Evolutionary conservation across 192 early-diverging fungal genomes (phyloP), one percentile per base, ranked within the genome.

Genomic region (Entomortierella lignicola): DNA sequence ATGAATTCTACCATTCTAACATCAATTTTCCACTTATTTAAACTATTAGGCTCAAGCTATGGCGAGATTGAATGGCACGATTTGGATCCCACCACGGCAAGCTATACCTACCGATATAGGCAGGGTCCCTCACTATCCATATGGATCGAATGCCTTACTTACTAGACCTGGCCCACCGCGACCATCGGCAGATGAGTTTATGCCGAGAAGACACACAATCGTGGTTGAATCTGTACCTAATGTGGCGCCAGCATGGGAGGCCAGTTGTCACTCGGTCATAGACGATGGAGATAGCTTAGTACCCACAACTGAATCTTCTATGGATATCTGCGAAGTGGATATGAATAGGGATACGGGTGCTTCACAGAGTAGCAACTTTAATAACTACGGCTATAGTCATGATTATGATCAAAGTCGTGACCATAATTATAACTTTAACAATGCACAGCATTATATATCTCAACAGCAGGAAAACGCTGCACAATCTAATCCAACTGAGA

Each of bases 251-350:
- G 30, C 57, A 48, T 69, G 66, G 73, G 53, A 25, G 1, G 11
- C 41, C 13, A 39, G 66, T 10, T 32, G 25, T 12, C 29, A 51
- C 7, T 48, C n/a, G 1, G 31, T 32, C 42, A 39, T 54, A 26
- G 55, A 66, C 20, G 60, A 61, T 52, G 55, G 52, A 2, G 75
- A 79, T 60, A 51, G 68, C 5, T n/a, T 70, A 21, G 75, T 79
- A 2, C 75, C 75, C 0, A 41, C 60, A 6, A 63, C 67, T 18
- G 67, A 79, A 11, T 59, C 61, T 8, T 55, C 75, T 1, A 79
- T 79, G 75, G 75, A 79, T 13, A 56, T 69, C 25, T 77, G 66
- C 34, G 72, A 67, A 18, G 59, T 59, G 30, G 73, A 77, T 18
- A 11, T 42, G 23, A 50, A 31, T 1, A 52, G 42, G 32, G 58